Percentiles rank a stretch among this genome's conserved stretches.
phyloP scores from a whole-genome alignment of 179 eudicot species.

The Carnegiea gigantea region DNA sequence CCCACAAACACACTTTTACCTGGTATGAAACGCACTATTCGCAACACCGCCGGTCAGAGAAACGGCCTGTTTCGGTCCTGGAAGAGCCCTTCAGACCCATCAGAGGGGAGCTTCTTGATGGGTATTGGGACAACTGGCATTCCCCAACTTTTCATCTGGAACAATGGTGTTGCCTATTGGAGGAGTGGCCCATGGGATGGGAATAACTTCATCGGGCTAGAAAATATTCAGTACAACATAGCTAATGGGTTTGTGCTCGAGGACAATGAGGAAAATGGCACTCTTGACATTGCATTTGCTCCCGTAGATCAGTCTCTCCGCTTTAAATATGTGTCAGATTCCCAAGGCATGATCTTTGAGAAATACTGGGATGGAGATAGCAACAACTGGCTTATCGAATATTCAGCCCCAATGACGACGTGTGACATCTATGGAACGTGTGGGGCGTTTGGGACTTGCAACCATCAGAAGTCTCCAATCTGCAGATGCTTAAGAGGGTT shows the following conservation, averaged over 20 bases:
- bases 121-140: constrained; percentile 22
- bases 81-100: constrained; percentile 28
- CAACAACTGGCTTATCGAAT: constrained; percentile 21
- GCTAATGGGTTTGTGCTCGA: constrained; percentile 29
- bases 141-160: constrained; percentile 26
- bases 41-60: constrained; percentile 1
- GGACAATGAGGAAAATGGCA: background rate
- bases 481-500: constrained; percentile 42
- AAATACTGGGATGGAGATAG: constrained; percentile 19
- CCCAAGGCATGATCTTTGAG: constrained; percentile 20
- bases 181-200: constrained; percentile 39
- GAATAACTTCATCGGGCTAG: constrained; percentile 26
- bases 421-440: constrained; percentile 38
- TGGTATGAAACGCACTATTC: constrained; percentile 23
- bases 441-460: constrained; percentile 41
- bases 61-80: constrained; percentile 25
- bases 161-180: constrained; percentile 18
- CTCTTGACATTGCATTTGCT: constrained; percentile 17
- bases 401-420: background rate
- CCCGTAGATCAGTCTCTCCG: constrained; percentile 1
- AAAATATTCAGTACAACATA: constrained; percentile 18
- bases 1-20: constrained; percentile 26
- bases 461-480: constrained; percentile 9
- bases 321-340: constrained; percentile 6
- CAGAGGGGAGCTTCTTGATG: constrained; percentile 17